These are phyloP conservation scores for Pseudonectria buxi DNA, from an alignment of 2,329 filamentous ascomycete species.

Conservation along the genomic window DNA sequence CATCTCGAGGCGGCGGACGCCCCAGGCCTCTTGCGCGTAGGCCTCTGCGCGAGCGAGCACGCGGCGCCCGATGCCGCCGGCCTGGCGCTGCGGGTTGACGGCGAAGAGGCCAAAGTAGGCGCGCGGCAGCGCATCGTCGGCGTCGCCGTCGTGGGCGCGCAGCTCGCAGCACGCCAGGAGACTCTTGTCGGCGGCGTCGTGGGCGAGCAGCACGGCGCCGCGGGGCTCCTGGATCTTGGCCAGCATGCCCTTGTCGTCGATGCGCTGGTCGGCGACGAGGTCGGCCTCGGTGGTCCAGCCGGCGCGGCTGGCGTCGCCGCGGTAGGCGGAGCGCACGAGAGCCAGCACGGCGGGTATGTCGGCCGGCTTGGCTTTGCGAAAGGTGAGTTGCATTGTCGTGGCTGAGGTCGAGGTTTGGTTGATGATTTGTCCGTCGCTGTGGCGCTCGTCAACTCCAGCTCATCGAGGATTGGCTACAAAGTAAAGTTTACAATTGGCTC, in stretches of 20 bases:
- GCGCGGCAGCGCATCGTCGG: constrained; percentile 1
- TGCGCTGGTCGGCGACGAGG: constrained; percentile 36
- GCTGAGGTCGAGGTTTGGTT: neutral
- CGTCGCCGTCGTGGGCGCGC: constrained; percentile 16
- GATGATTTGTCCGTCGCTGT: too few species aligned
- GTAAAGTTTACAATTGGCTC: too few species aligned
- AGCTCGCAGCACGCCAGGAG: constrained; percentile 41
- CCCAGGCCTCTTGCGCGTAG: constrained; percentile 28
- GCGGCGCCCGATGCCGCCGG: constrained; percentile 35
- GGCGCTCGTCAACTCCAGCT: too few species aligned
- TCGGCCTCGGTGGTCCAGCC: constrained; percentile 45
- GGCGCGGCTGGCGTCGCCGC: constrained; percentile 31
- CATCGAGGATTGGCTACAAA: too few species aligned
- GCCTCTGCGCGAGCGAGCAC: constrained; percentile 36
- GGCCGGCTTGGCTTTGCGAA: constrained; percentile 28
- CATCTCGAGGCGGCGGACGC: constrained; percentile 34
- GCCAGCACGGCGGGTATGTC: constrained; percentile 28
- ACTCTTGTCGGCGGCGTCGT: constrained; percentile 14
- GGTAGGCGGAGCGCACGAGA: constrained; percentile 39
- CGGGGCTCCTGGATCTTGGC: constrained; percentile 34
- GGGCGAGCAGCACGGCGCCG: constrained; percentile 32
- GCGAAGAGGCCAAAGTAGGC: constrained; percentile 44
- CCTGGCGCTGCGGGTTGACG: constrained; percentile 36
- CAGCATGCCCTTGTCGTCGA: constrained; percentile 29
- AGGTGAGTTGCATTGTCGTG: constrained; percentile 19